Evolutionary conservation across 1,284 basidiomycete genomes (phyloP).

Genomic region (Tilletia setariae): DNA sequence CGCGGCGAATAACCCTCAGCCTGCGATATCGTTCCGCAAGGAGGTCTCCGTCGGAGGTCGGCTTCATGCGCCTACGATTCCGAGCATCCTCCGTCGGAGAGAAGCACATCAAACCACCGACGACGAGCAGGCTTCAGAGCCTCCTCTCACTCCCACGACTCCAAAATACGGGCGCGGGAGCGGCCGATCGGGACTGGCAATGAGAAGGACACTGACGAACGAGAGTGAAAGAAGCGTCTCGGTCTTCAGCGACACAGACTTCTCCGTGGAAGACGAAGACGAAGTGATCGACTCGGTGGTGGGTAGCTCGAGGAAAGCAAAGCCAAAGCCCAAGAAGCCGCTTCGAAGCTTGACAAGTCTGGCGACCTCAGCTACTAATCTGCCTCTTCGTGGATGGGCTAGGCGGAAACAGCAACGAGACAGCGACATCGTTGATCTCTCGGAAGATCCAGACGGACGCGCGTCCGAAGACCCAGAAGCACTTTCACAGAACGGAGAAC

Average conservation of each 20-base stretch:
- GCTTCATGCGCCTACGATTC: background rate
- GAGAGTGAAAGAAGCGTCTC: background rate
- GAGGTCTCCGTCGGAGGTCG: slow-evolving; percentile 13
- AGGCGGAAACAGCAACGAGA: background rate
- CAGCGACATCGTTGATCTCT: background rate
- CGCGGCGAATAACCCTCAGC: background rate
- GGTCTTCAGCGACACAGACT: background rate
- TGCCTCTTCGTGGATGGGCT: background rate
- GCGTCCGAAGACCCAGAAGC: background rate
- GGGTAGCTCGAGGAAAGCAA: background rate
- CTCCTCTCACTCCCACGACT: background rate
- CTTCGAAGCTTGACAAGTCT: background rate
- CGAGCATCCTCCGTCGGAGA: background rate
- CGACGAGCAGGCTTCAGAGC: too few relatives aligned
- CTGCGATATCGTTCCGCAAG: background rate
- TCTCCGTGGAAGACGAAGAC: background rate
- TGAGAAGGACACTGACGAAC: background rate
- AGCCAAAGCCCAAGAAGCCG: background rate
- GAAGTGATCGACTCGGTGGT: background rate
- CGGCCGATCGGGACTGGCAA: background rate
- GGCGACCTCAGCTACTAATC: background rate
- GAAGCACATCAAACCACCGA: background rate
- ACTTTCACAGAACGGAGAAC: background rate
- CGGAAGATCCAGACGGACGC: background rate
- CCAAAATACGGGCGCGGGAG: background rate